A percentile compares a stretch with the other conserved stretches of the same genome.
These are phyloP conservation scores for Microcos paniculata DNA, from an alignment of 345 rosid species.

Conservation along the genomic window DNA sequence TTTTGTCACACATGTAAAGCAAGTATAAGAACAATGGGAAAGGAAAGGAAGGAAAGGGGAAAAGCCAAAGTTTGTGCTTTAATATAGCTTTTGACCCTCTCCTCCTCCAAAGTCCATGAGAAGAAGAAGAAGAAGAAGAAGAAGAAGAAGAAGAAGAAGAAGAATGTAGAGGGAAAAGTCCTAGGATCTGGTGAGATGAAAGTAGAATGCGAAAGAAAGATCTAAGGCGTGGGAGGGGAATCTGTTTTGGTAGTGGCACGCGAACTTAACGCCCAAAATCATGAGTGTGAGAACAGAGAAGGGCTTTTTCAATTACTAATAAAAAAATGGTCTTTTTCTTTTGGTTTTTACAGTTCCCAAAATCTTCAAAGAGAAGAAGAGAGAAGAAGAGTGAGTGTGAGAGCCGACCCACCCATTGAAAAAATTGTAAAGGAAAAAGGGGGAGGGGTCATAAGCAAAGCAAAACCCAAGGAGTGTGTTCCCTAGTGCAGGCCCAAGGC, in stretches of 20 bases:
- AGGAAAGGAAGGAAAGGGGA: background rate
- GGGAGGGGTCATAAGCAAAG: background rate
- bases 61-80: constrained; percentile 12
- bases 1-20: background rate
- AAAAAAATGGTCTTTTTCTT: background rate
- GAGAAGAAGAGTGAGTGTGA: background rate
- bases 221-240: constrained; percentile 53
- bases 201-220: constrained; percentile 21
- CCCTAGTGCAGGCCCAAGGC: constrained; percentile 51
- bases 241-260: constrained; percentile 55
- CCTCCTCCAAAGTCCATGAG: background rate
- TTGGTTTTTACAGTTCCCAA: constrained; percentile 38
- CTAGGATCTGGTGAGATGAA: constrained; percentile 20
- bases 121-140: background rate
- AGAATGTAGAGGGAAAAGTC: background rate
- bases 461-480: constrained; percentile 60
- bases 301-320: background rate
- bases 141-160: background rate
- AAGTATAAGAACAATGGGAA: background rate
- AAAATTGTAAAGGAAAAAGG: background rate
- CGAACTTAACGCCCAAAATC: constrained; percentile 57
- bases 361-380: constrained; percentile 22
- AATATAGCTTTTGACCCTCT: constrained; percentile 31
- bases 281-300: constrained; percentile 26
- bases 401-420: background rate